Evolutionary conservation across 495 filamentous ascomycete species (phyloP).

Genomic region (Aspergillus avenaceus): DNA sequence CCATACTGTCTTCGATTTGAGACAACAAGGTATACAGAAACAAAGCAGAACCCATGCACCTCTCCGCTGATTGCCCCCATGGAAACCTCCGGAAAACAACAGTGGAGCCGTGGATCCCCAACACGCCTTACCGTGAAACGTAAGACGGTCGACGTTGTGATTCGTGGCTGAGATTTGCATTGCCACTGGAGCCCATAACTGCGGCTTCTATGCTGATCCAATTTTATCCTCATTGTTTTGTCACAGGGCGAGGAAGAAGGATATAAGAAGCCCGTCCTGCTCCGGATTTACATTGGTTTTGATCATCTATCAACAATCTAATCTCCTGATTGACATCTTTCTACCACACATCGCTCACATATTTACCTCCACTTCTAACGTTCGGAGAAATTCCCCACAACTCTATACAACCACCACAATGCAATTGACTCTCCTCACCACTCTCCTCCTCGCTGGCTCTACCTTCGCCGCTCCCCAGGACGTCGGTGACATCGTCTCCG

Average conservation of each 20-base stretch:
- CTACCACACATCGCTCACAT: no score
- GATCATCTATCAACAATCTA: not conserved
- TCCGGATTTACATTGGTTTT: not conserved
- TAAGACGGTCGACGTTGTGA: not conserved
- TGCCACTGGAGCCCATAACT: not conserved
- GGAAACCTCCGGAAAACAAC: not conserved
- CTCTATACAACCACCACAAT: constrained; percentile 7
- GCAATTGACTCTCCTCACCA: constrained; percentile 11
- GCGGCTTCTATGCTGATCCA: not conserved
- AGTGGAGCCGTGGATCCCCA: not conserved
- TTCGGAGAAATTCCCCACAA: no score
- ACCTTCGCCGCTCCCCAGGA: constrained; percentile 7
- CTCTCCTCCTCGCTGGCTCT: constrained; percentile 14
- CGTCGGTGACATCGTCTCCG: constrained; percentile 9
- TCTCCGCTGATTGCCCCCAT: not conserved
- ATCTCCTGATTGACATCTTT: not conserved
- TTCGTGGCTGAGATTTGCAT: not conserved
- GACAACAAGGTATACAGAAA: no score
- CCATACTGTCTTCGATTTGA: no score
- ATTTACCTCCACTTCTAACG: no score
- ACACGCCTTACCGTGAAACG: not conserved
- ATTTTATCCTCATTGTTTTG: not conserved
- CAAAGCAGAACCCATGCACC: no score
- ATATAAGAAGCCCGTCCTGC: not conserved
- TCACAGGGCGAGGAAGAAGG: not conserved